Base-by-base conservation (phyloP, 805 yeast genomes). In the Kockiozyma suomiensis region DNA sequence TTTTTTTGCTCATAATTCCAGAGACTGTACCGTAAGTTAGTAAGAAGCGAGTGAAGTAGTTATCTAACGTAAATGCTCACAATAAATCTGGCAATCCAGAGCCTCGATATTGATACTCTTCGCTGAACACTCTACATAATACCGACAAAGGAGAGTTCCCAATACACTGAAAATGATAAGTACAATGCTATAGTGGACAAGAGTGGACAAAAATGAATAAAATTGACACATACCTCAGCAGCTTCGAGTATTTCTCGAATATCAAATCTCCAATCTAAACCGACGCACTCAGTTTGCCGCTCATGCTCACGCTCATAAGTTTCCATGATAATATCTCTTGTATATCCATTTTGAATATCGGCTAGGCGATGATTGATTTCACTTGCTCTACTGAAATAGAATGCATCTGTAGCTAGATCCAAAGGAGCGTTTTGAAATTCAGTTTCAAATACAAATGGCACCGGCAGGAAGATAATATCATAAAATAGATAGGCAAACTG, bases 71-170 rank as follows among this genome's bases (percentile, higher is more conserved):
- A n/a, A n/a, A n/a, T n/a, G n/a, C 65, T 40, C 47, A 62, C 64
- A 62, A 72, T 41, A 75, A 59, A 56, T 75, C 78, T 0, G 78
- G 77, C 59, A 72, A 67, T 12, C 78, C 78, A 1, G 73, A 63
- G 5, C 65, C 32, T 45, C 68, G 67, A 35, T 56, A 57, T 10
- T 63, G 37, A 51, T 72, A 72, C 49, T 71, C 66, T 48, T 59
- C 59, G 35, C 68, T 58, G 12, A 69, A 61, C 12, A 59, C 35
- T 15, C 45, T 41, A 52, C 72, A 70, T n/a, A 70, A 62, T 17
- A 40, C 32, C 4, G 62, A 53, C 3, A 71, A 32, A 2, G 68
- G 67, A 2, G 52, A 38, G 4, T 55, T 53, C 6, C 68, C 68
- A 15, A 71, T 56, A 46, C 68, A 66, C 57, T 15, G 4, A 38